phyloP scores from a whole-genome alignment of 2,329 filamentous ascomycete genomes.

The Exophiala mesophila region DNA sequence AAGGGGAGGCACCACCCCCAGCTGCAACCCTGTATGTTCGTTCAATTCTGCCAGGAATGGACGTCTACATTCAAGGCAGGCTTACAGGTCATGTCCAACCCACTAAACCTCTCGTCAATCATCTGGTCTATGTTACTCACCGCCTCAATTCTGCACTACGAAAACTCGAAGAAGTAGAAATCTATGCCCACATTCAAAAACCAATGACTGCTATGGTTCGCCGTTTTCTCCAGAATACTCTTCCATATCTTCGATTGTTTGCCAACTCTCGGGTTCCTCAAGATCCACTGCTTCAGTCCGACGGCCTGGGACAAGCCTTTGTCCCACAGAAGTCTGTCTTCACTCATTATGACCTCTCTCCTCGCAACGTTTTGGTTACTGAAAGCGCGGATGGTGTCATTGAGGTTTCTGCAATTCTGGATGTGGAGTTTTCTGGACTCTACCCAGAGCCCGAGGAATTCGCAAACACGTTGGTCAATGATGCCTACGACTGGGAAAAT shows the following conservation, averaged over 20 bases:
- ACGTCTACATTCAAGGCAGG: constrained; percentile 16
- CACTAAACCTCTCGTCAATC: constrained; percentile 6
- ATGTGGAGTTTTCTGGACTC: constrained; percentile 32
- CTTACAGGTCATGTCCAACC: constrained; percentile 8
- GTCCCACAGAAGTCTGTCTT: constrained; percentile 16
- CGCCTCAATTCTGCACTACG: constrained; percentile 8
- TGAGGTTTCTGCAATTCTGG: constrained; percentile 28
- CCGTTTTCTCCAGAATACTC: constrained; percentile 12
- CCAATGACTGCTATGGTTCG: constrained; percentile 11
- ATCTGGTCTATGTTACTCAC: constrained; percentile 10
- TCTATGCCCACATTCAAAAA: constrained; percentile 15
- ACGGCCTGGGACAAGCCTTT: neutral
- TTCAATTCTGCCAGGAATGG: constrained; percentile 14
- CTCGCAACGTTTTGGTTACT: constrained; percentile 28
- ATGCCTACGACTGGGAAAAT: constrained; percentile 19
- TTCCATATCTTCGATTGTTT: constrained; percentile 13
- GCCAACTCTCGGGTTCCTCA: constrained; percentile 1
- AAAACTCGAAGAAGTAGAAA: constrained; percentile 8
- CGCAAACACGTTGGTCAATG: constrained; percentile 16
- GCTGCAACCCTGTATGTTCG: constrained; percentile 16
- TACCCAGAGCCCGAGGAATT: constrained; percentile 31
- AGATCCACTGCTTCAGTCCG: no score
- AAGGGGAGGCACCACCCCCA: constrained; percentile 3
- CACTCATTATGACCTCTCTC: constrained; percentile 27
- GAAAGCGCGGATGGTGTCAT: constrained; percentile 7